These are phyloP conservation scores for Acanthamoeba lenticulata DNA, from an alignment of 208 protist genomes.

Conservation along the genomic window DNA sequence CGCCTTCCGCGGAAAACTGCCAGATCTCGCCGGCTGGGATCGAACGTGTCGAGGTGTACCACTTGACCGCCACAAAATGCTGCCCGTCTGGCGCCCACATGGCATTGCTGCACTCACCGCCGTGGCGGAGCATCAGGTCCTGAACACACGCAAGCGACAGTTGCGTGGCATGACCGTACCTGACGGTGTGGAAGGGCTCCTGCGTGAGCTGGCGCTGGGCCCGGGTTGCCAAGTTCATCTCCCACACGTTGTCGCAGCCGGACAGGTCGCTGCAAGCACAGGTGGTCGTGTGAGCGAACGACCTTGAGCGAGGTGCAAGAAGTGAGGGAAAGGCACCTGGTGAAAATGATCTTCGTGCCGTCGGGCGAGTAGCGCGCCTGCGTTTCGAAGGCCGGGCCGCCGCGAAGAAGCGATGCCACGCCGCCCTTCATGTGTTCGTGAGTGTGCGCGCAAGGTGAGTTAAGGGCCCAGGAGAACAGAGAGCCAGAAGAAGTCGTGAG, in stretches of 20 bases:
- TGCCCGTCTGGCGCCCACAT: not conserved
- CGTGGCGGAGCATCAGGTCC: not conserved
- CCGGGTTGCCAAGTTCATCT: not conserved
- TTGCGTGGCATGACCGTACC: not conserved
- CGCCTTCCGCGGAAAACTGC: not conserved
- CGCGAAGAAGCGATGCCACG: not conserved
- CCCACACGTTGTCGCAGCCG: slow-evolving; percentile 61
- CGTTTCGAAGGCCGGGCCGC: not conserved
- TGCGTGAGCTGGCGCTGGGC: not conserved
- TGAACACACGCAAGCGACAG: not conserved
- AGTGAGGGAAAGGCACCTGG: not conserved
- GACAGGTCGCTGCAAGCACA: not conserved
- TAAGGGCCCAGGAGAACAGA: too few species aligned
- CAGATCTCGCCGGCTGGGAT: slow-evolving; percentile 60
- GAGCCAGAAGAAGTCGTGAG: too few species aligned
- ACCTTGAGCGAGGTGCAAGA: too few species aligned
- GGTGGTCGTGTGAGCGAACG: not conserved
- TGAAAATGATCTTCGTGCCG: slow-evolving; percentile 23
- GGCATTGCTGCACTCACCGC: not conserved
- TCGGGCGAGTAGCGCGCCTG: slow-evolving; percentile 21
- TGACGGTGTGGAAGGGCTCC: not conserved
- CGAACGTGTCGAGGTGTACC: slow-evolving; percentile 48
- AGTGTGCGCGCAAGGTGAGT: too few species aligned
- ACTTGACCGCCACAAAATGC: slow-evolving; percentile 19
- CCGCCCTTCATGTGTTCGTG: not conserved